Base-by-base conservation (phyloP, 345 rosid genomes). In the Sonneratia alba region DNA sequence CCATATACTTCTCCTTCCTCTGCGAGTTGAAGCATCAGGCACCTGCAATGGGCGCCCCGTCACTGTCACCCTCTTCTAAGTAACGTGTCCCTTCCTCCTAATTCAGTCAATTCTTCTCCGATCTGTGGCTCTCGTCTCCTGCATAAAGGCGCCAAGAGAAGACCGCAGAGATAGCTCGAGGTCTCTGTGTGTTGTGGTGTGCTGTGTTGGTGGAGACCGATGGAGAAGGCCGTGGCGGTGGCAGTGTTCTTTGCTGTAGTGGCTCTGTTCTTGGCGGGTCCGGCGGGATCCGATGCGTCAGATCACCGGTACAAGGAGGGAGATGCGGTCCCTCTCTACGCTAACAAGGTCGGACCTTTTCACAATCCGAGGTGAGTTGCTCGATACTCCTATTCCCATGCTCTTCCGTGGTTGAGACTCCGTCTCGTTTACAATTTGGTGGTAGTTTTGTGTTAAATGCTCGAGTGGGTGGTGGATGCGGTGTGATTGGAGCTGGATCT, bases 301-400 rank as follows among this genome's bases (percentile, higher is more conserved):
- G 83, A 91, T 66, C 91, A 91, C 81, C 92, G 87, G 51, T 91
- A 83, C 86, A 82, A 84, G 68, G 85, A 80, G 22, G 83, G 90
- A 22, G 93, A 89, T 48, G 16, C 76, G 9, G 92, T 91, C 63
- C 91, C 91, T 16, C 88, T 91, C 45, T 89, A 91, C 73, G 91
- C 91, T 79, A 91, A 91, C 76, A 91, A 91, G 75, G 95, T 91
- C 69, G 96, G 91, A 14, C 96, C 97, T n/a, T 91, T 86, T 67
- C 89, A 91, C 76, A 91, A 91, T 71, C 96, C 93, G 76, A 89
- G 91, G 97, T 81, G 78, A 77, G 75, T 34, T 62, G 66, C 63
- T 57, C 32, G 3, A 22, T n/a, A 5, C 34, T 57, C 63, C 14
- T 3, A 32, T 10, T 6, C 13, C 63, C 34, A 8, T 6, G 32